A percentile compares a stretch with the other conserved stretches of the same genome.
Evolutionary conservation across 768 basidiomycete genomes (phyloP).

Genomic region (Polyporus arcularius): DNA sequence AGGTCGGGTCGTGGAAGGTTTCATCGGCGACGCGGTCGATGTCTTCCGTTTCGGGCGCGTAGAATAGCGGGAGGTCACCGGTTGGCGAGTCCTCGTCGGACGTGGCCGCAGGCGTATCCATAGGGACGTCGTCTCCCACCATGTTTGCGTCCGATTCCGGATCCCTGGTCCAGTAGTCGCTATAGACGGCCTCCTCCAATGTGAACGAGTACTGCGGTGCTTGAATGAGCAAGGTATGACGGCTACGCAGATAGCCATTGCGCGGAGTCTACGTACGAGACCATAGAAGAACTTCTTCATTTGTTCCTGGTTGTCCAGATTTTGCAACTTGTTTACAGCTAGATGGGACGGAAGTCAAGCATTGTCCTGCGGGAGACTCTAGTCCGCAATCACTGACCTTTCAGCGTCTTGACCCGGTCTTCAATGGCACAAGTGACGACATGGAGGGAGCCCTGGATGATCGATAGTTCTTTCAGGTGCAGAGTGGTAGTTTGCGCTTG

Average conservation of each 20-base stretch:
- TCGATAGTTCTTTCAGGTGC: slow-evolving; percentile 1
- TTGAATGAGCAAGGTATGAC: not conserved
- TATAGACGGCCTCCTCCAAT: not conserved
- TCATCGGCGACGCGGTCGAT: not conserved
- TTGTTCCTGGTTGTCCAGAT: not conserved
- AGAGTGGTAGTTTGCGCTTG: not conserved
- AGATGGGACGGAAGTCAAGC: not conserved
- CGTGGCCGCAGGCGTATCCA: not conserved
- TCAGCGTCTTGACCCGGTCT: no score
- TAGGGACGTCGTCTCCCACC: no score
- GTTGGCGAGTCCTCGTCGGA: not conserved
- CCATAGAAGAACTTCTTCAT: slow-evolving; percentile 13
- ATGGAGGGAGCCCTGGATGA: slow-evolving; percentile 1
- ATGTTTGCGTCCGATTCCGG: not conserved
- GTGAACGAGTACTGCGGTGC: not conserved
- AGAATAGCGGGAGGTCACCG: not conserved
- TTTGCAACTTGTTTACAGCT: slow-evolving; percentile 14
- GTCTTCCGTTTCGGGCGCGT: not conserved
- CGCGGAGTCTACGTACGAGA: slow-evolving; percentile 3
- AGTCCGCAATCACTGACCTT: not conserved
- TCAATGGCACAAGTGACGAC: not conserved
- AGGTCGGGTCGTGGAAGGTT: not conserved
- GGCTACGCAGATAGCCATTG: no score
- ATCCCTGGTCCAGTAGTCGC: slow-evolving; percentile 1
- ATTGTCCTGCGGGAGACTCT: not conserved